A percentile compares a stretch with the other conserved stretches of the same genome.
Conservation (phyloP, 306 rosid genomes). For the Glycyrrhiza uralensis region DNA sequence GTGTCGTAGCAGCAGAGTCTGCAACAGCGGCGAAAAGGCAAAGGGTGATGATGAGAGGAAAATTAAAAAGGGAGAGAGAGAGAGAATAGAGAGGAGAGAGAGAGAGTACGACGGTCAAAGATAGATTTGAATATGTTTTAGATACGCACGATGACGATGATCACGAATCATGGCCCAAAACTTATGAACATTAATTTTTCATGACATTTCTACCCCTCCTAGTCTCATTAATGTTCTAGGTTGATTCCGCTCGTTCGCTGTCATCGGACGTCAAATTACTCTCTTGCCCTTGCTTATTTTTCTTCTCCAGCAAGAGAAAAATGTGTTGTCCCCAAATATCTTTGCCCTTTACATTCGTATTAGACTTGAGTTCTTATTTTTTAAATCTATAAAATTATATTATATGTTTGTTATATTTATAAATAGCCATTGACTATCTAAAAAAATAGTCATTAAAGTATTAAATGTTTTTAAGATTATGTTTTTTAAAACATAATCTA, state of each 20-base stretch:
- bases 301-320: too few species aligned
- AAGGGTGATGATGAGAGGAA: conserved; percentile 41
- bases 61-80: conserved; percentile 22
- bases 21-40: conserved; percentile 75
- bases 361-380: too few species aligned
- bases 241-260: neutral
- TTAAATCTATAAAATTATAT: too few species aligned
- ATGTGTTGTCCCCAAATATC: too few species aligned
- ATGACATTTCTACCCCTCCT: conserved; percentile 32
- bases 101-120: conserved; percentile 79
- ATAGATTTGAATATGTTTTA: conserved; percentile 58
- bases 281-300: neutral
- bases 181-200: neutral
- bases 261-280: neutral
- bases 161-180: conserved; percentile 21
- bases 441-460: too few species aligned
- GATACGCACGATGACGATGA: conserved; percentile 38
- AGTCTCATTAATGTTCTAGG: conserved; percentile 10
- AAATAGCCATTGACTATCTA: too few species aligned
- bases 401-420: too few species aligned
- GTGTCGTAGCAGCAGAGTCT: conserved; percentile 31
- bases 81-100: conserved; percentile 18
- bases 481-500: too few species aligned
- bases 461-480: too few species aligned
- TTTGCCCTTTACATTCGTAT: too few species aligned